Conservation (phyloP, 805 yeast genomes). For the Kluyveromyces lactis region DNA sequence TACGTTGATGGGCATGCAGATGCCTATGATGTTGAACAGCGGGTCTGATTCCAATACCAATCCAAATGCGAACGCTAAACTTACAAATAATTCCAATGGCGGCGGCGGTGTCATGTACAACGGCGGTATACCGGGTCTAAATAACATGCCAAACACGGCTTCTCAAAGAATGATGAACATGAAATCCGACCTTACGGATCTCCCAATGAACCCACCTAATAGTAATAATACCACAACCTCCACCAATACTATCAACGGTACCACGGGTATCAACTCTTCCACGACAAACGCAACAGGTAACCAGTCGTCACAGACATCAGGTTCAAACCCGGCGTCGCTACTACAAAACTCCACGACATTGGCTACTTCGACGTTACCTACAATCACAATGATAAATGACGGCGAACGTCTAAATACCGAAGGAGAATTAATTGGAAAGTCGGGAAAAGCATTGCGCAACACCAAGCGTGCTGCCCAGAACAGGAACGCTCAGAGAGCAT, state of each 20-base stretch:
- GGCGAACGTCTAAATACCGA: constrained; percentile 15
- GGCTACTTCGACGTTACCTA: constrained; percentile 1
- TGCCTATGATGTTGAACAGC: constrained; percentile 4
- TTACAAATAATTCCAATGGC: too few relatives aligned
- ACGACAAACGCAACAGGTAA: neutral
- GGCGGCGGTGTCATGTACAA: neutral
- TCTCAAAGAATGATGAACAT: constrained; percentile 4
- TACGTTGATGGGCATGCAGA: constrained; percentile 3
- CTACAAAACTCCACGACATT: neutral
- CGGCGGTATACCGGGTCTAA: too few relatives aligned
- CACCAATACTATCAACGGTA: neutral
- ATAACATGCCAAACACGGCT: neutral
- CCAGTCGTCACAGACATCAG: neutral
- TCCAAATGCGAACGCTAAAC: neutral
- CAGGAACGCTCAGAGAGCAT: constrained; percentile 86
- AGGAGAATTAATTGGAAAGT: constrained; percentile 20
- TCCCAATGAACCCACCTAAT: neutral
- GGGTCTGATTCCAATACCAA: constrained; percentile 1
- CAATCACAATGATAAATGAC: constrained; percentile 5
- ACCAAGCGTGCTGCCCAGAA: constrained; percentile 89
- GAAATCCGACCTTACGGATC: constrained; percentile 1
- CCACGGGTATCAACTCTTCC: neutral
- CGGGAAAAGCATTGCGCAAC: constrained; percentile 27
- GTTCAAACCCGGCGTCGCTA: neutral
- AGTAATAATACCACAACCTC: neutral